Evolutionary conservation across 148 eudicot species (phyloP).

Genomic region (Rhododendron mucronatum): DNA sequence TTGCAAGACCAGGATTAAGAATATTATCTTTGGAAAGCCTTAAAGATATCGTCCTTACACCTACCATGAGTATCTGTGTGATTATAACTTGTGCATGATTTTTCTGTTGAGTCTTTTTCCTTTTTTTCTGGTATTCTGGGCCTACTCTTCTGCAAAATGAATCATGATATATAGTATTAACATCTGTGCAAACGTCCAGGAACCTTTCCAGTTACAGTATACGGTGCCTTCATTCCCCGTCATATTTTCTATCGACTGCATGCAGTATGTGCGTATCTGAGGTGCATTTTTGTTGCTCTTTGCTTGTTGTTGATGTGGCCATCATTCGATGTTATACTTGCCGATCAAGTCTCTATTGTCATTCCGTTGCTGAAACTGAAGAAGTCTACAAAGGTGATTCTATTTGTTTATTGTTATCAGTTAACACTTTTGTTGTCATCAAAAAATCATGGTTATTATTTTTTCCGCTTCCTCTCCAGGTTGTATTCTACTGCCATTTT

Average conservation of each 20-base stretch:
- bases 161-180: neutral
- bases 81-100: neutral
- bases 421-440: neutral
- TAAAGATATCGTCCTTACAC: neutral
- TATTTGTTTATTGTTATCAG: neutral
- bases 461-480: conserved; percentile 35
- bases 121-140: neutral
- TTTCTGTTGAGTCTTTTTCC: neutral
- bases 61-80: neutral
- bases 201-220: conserved; percentile 72
- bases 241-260: conserved; percentile 82
- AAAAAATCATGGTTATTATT: neutral
- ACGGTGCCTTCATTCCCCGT: conserved; percentile 84
- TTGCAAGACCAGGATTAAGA: neutral
- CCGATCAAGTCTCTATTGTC: conserved; percentile 88
- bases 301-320: conserved; percentile 78
- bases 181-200: conserved; percentile 36
- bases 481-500: conserved; percentile 94
- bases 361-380: conserved; percentile 70
- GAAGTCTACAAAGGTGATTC: conserved; percentile 59
- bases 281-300: conserved; percentile 84
- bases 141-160: neutral
- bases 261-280: conserved; percentile 91
- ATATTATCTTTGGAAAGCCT: neutral
- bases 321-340: conserved; percentile 76